Percentiles rank a stretch among this genome's conserved stretches.
Evolutionary conservation across 2,329 filamentous ascomycete genomes (phyloP).

Genomic region (Colletotrichum liaoningense): DNA sequence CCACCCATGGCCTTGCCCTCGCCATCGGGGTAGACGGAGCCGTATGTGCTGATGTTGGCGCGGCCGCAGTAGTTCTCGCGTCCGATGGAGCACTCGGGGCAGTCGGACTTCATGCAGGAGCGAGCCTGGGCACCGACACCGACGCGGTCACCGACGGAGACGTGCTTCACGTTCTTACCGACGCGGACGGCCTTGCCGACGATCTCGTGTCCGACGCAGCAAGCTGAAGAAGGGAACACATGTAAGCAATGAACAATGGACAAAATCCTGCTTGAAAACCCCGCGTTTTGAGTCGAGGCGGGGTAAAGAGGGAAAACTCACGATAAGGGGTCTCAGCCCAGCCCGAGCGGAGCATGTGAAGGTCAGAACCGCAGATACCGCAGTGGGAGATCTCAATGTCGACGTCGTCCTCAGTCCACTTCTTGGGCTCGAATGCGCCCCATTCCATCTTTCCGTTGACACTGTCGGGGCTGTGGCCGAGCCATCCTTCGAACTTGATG

Average conservation of each 20-base stretch:
- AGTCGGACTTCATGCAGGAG: constrained; percentile 61
- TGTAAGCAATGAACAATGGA: background rate
- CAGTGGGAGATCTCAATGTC: constrained; percentile 75
- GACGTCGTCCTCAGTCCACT: constrained; percentile 74
- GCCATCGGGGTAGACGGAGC: constrained; percentile 60
- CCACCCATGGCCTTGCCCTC: constrained; percentile 70
- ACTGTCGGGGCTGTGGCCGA: constrained; percentile 54
- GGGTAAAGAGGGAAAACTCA: constrained; percentile 40
- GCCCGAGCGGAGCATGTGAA: constrained; percentile 68
- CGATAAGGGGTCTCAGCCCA: constrained; percentile 57
- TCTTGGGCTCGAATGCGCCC: constrained; percentile 70
- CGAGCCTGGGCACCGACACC: constrained; percentile 71
- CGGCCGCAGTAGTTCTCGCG: constrained; percentile 55
- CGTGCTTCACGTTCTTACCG: constrained; percentile 57
- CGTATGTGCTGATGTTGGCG: constrained; percentile 63
- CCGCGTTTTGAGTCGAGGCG: background rate
- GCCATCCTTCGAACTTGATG: constrained; percentile 64
- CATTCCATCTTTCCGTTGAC: constrained; percentile 65
- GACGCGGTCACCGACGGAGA: constrained; percentile 73
- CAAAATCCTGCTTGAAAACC: background rate
- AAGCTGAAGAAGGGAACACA: constrained; percentile 44
- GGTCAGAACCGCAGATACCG: constrained; percentile 72
- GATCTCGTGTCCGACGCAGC: constrained; percentile 74
- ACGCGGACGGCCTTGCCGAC: constrained; percentile 68
- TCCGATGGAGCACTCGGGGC: constrained; percentile 54